phyloP scores from a whole-genome alignment of 164 flowering plant species.

The Stephania yunnanensis region DNA sequence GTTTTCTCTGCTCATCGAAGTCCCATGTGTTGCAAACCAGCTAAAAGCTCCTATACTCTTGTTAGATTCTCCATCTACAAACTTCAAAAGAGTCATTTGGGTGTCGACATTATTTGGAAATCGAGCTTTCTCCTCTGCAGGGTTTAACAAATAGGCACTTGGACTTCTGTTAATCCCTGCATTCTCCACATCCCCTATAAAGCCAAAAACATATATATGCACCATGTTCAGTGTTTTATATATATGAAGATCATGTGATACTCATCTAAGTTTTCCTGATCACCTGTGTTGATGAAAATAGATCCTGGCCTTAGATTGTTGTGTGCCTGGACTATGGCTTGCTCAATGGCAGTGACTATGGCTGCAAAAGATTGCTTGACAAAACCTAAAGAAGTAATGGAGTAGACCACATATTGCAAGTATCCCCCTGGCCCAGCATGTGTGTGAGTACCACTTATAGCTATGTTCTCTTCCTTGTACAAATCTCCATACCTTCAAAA shows the following conservation, averaged over 20 bases:
- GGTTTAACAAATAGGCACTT: conserved; percentile 55
- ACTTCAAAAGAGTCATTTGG: conserved; percentile 56
- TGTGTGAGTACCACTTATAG: conserved; percentile 65
- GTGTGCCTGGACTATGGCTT: conserved; percentile 52
- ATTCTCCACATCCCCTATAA: conserved; percentile 44
- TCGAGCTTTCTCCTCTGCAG: conserved; percentile 43
- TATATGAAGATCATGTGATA: neutral
- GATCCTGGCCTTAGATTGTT: conserved; percentile 50
- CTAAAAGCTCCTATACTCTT: conserved; percentile 47
- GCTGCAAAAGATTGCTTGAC: conserved; percentile 56
- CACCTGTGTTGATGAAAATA: conserved; percentile 47
- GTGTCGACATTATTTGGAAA: conserved; percentile 44
- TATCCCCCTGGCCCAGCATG: conserved; percentile 74
- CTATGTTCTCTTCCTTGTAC: conserved; percentile 53
- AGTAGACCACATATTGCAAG: conserved; percentile 45
- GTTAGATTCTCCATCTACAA: conserved; percentile 35
- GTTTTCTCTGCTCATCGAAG: conserved; percentile 57
- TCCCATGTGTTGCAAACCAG: conserved; percentile 70
- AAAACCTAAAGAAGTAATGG: conserved; percentile 47
- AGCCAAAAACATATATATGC: neutral
- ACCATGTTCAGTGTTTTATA: neutral
- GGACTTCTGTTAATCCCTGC: conserved; percentile 71
- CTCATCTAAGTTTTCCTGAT: neutral
- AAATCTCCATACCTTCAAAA: conserved; percentile 42
- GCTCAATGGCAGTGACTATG: conserved; percentile 43